Evolutionary conservation across 164 flowering plant species (phyloP).

Genomic region (Vitis riparia): DNA sequence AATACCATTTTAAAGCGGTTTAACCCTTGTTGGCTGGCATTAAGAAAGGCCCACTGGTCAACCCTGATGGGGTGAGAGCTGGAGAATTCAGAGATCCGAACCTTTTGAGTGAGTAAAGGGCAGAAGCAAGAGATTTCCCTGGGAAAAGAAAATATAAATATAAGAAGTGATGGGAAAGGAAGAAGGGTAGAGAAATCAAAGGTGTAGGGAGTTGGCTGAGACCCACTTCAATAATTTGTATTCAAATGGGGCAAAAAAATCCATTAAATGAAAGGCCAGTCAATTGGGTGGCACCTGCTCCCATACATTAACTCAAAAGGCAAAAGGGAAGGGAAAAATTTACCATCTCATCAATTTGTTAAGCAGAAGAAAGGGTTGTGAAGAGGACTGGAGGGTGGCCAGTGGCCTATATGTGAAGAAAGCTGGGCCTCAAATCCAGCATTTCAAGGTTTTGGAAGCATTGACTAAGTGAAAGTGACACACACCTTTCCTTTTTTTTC

Average conservation of each 20-base stretch:
- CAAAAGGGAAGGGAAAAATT: too few species aligned
- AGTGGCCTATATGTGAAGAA: too few species aligned
- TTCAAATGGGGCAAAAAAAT: background rate
- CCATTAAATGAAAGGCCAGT: slow-evolving; percentile 1
- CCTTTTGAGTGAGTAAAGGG: slow-evolving; percentile 10
- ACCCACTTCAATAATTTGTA: background rate
- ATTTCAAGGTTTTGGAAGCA: slow-evolving; percentile 13
- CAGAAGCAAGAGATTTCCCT: slow-evolving; percentile 1
- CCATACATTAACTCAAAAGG: background rate
- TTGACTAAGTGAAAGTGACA: slow-evolving; percentile 14
- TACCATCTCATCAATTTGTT: too few species aligned
- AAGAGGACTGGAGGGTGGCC: too few species aligned
- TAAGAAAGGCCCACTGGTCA: too few species aligned
- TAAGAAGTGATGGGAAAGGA: too few species aligned
- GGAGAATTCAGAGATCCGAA: background rate
- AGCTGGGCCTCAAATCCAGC: background rate
- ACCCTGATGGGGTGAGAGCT: background rate
- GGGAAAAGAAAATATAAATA: background rate
- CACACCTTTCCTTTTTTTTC: background rate
- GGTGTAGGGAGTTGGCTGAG: background rate
- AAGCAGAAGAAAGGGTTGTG: too few species aligned
- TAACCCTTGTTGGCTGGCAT: too few species aligned
- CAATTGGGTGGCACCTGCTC: slow-evolving; percentile 2
- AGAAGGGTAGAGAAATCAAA: background rate
- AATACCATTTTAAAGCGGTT: too few species aligned